Evolutionary conservation across 2,329 filamentous ascomycete genomes (phyloP).

Genomic region (Didymella lethalis): DNA sequence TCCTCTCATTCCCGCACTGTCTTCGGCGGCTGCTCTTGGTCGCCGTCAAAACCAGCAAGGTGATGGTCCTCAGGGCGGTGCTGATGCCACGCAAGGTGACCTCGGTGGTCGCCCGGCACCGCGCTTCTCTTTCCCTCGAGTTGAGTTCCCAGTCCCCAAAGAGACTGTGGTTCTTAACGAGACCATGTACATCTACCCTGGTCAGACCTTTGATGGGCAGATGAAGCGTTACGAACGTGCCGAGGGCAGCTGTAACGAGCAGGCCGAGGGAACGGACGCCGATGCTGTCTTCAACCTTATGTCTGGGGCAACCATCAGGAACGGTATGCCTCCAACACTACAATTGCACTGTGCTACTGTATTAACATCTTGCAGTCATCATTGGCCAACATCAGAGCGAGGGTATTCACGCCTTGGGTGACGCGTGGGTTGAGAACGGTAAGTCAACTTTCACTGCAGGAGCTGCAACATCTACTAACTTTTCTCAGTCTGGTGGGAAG

Average conservation of each 20-base stretch:
- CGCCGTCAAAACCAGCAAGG: conserved; percentile 31
- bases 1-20: conserved; percentile 34
- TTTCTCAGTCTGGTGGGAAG: conserved; percentile 38
- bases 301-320: conserved; percentile 32
- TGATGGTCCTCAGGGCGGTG: conserved; percentile 32
- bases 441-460: background rate
- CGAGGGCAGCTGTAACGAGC: conserved; percentile 37
- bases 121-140: conserved; percentile 34
- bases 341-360: background rate
- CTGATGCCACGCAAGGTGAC: conserved; percentile 36
- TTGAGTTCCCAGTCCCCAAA: conserved; percentile 33
- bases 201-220: conserved; percentile 36
- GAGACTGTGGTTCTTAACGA: conserved; percentile 37
- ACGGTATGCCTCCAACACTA: background rate
- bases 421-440: conserved; percentile 42
- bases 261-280: conserved; percentile 37
- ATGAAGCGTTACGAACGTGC: conserved; percentile 40
- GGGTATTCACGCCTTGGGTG: conserved; percentile 36
- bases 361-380: conserved; percentile 3
- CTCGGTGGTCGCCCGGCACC: conserved; percentile 32
- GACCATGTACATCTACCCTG: conserved; percentile 37
- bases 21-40: conserved; percentile 30
- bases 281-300: conserved; percentile 38
- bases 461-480: conserved; percentile 6
- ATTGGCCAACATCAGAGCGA: conserved; percentile 40